A percentile compares a stretch with the other conserved stretches of the same genome.
phyloP scores from a whole-genome alignment of 2,329 filamentous ascomycete species.

The Leptoxyphium fumago region DNA sequence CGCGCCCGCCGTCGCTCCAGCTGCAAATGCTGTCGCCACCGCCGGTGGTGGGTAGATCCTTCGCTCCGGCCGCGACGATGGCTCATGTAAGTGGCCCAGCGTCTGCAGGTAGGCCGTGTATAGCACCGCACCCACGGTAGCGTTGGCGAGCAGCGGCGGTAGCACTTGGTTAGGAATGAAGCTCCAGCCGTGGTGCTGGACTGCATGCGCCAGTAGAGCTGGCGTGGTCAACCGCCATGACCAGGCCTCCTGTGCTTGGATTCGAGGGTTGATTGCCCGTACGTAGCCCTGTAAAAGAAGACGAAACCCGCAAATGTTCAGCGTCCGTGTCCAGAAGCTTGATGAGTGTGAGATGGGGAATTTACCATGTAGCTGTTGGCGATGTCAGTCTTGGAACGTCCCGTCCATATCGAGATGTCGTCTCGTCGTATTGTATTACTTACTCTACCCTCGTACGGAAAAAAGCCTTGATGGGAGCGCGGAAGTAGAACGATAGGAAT shows the following conservation, averaged over 20 bases:
- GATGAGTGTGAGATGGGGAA: not conserved
- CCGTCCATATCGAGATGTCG: not conserved
- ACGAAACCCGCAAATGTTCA: not conserved
- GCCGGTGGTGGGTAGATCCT: conserved; percentile 57
- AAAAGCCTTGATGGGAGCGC: conserved; percentile 82
- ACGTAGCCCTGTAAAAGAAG: conserved; percentile 39
- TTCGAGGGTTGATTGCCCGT: conserved; percentile 45
- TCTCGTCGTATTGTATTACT: conserved; percentile 15
- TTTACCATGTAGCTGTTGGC: conserved; percentile 35
- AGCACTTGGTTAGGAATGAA: conserved; percentile 65
- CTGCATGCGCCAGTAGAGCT: conserved; percentile 51
- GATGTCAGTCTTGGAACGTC: conserved; percentile 3
- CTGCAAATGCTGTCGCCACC: conserved; percentile 48
- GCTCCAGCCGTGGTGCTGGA: conserved; percentile 56
- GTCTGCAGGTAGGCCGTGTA: conserved; percentile 65
- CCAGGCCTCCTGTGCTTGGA: conserved; percentile 35
- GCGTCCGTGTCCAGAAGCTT: too few relatives aligned
- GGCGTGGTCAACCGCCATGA: conserved; percentile 54
- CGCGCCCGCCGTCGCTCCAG: conserved; percentile 53
- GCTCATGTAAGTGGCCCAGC: conserved; percentile 50
- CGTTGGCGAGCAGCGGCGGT: conserved; percentile 59
- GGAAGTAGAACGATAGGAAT: conserved; percentile 78
- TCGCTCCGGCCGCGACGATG: conserved; percentile 44
- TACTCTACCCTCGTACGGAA: conserved; percentile 85
- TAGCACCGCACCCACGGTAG: conserved; percentile 57